Evolutionary conservation across 2,329 filamentous ascomycete species (phyloP).

Genomic region (Ophiostoma triangulosporum): DNA sequence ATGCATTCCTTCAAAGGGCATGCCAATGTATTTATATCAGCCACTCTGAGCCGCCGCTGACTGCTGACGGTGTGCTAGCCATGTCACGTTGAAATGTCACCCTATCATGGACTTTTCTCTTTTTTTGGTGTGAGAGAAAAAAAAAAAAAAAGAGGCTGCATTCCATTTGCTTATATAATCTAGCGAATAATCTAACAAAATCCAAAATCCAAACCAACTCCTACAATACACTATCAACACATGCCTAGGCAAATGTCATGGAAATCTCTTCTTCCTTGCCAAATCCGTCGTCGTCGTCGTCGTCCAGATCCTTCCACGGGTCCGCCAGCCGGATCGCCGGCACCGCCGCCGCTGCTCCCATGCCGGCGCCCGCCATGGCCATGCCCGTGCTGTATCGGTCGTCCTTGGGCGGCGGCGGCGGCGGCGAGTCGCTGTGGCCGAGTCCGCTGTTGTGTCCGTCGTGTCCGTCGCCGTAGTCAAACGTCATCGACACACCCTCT

Average conservation of each 20-base stretch:
- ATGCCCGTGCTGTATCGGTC: constrained; percentile 7
- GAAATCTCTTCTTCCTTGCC: constrained; percentile 61
- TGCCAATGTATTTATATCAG: neutral
- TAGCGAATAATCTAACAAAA: too few relatives aligned
- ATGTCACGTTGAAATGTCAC: too few relatives aligned
- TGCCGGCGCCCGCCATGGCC: neutral
- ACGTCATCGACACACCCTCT: constrained; percentile 54
- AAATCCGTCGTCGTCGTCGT: constrained; percentile 52
- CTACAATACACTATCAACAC: neutral
- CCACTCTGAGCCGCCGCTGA: too few relatives aligned
- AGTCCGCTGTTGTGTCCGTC: neutral
- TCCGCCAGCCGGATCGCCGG: constrained; percentile 39
- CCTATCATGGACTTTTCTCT: too few relatives aligned
- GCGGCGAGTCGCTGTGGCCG: constrained; percentile 12
- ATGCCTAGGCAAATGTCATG: constrained; percentile 60
- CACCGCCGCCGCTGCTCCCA: constrained; percentile 18
- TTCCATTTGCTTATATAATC: too few relatives aligned
- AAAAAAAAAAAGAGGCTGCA: too few relatives aligned
- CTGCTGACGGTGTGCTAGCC: too few relatives aligned
- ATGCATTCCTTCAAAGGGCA: too few relatives aligned
- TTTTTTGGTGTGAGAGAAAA: too few relatives aligned
- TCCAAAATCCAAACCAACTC: neutral
- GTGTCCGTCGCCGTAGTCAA: constrained; percentile 35
- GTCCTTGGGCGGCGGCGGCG: constrained; percentile 21
- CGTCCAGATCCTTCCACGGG: constrained; percentile 55